Base-by-base conservation (phyloP, 1,139 yeast genomes). In the Schwanniomyces etchellsii region DNA sequence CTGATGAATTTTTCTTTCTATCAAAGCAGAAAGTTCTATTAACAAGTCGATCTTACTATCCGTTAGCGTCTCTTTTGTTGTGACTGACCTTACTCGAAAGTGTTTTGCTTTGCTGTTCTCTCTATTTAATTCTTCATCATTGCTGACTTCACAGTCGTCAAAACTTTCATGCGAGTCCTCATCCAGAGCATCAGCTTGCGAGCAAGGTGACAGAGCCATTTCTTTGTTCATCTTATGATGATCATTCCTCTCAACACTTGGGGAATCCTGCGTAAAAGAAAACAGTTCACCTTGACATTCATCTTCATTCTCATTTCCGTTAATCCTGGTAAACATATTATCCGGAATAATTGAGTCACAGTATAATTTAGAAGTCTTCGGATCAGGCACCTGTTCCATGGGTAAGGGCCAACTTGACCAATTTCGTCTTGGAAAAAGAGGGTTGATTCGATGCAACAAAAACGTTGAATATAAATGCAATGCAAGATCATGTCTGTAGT, bases 361-460 rank as follows among this genome's bases (percentile, higher is more conserved):
- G 34, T 53, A 61, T 10, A 32, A 35, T 10, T 24, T 29, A 3
- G 38, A 26, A 1, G 50, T 42, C 6, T 34, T 36, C 0, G 75
- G 74, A 17, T 59, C 57, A 0, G 74, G 73, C 0, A 65, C 61
- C 7, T 41, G 38, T 2, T 48, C 39, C 2, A 40, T 25, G 0
- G 52, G 47, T 13, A 61, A 37, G 1, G 80, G 81, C 81, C 80
- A 77, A 1, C 53, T 38, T 2, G 66, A 33, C 70, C 78, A 74
- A 3, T 35, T 31, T 4, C 38, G 31, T 2, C 35, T 28, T 2
- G 80, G 79, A 33, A 59, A 57, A 7, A 28, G 17, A 0, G 66
- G 65, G 32, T 66, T 56, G n/a, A 59, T 40, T 14, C 55, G 45
- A 28, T 60, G 69, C 3, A 70, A 44, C 16, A 76, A 50, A 29